Base-by-base conservation (phyloP, 345 rosid genomes). In the Heritiera littoralis region DNA sequence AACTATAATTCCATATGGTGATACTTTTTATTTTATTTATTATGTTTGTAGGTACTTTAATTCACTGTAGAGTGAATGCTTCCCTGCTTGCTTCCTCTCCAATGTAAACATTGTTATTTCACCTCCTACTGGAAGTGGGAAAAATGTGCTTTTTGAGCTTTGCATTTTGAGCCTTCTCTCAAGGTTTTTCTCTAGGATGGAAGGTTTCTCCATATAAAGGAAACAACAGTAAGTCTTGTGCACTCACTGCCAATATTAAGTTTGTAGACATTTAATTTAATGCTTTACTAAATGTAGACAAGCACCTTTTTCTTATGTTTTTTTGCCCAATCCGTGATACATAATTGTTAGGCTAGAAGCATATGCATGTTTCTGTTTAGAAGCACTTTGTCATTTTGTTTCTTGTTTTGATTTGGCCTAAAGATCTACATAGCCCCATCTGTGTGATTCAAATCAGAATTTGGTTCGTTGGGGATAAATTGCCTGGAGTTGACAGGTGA, bases 401-500 rank as follows among this genome's bases (percentile, higher is more conserved):
- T 66, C 65, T 72, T 35, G 32, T 54, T 61, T 86, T 84, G 66
- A 20, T 76, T 86, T 79, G 73, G 14, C 75, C 10, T 78, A 77
- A 74, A 96, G 99, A 85, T 96, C 87, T 96, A 96, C 80, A 82
- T 91, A 85, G 93, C 98, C 61, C 98, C 98, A 59, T 92, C 99
- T 91, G 76, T 94, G 97, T 45, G 95, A 94, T 66, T 96, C 98
- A 98, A 92, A 69, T 86, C 88, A 73, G 92, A 90, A 89, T 90
- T 94, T 80, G 97, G 92, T 81, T 73, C 97, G 72, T 80, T 90
- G 87, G 97, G 97, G 23, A 86, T 94, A 81, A 90, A 79, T 81
- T 94, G 97, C 90, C 81, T 96, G 82, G 98, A 96, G 88, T 83
- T 96, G 86, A 96, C 98, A 1, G 93, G 98, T 56, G 99, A 96